These are phyloP conservation scores for Picea abies DNA, from an alignment of 83 land plant species.

Conservation along the genomic window DNA sequence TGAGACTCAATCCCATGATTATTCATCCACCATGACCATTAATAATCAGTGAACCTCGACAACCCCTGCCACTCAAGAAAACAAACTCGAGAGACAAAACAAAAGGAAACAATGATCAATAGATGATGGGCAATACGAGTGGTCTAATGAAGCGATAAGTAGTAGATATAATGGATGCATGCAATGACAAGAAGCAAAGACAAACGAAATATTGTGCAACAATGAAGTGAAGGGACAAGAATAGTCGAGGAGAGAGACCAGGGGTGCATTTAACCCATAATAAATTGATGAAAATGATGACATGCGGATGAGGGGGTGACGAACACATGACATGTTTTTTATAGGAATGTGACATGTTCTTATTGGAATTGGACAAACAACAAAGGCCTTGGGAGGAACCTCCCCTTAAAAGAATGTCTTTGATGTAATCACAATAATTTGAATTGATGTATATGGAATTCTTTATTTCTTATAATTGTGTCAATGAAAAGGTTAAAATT, in stretches of 20 bases:
- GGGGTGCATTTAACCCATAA: neutral
- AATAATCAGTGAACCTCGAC: neutral
- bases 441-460: no score
- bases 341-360: no score
- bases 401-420: no score
- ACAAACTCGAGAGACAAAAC: neutral
- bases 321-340: no score
- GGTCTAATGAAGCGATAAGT: neutral
- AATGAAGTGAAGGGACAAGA: neutral
- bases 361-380: no score
- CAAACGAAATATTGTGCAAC: neutral
- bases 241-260: neutral
- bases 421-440: no score
- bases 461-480: no score
- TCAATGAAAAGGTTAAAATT: no score
- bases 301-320: no score
- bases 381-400: no score
- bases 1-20: neutral
- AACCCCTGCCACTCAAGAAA: neutral
- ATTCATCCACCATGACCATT: neutral
- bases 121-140: neutral
- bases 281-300: neutral
- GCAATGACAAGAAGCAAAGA: neutral
- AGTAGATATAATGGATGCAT: no score
- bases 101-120: neutral